A percentile compares a stretch with the other conserved stretches of the same genome.
phyloP scores from a whole-genome alignment of 768 basidiomycete genomes.

The Mycena leptocephala region DNA sequence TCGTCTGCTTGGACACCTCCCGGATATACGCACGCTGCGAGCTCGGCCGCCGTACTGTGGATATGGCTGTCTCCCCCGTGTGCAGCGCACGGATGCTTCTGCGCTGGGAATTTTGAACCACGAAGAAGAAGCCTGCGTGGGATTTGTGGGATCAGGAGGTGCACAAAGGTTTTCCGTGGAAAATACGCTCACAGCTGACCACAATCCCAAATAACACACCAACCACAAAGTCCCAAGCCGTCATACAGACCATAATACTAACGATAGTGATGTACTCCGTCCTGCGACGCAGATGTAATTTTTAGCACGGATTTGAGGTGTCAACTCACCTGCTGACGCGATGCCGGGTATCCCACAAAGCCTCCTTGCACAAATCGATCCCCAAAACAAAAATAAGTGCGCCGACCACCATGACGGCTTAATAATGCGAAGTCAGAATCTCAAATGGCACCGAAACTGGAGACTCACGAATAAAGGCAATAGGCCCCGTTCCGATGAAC shows the following conservation, averaged over 20 bases:
- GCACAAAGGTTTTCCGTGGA: neutral
- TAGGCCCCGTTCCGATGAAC: conserved; percentile 89
- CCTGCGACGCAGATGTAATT: conserved; percentile 50
- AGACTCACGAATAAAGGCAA: conserved; percentile 90
- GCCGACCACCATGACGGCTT: conserved; percentile 93
- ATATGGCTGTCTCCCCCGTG: conserved; percentile 88
- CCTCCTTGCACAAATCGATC: conserved; percentile 95
- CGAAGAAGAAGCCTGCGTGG: conserved; percentile 90
- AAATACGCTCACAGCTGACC: conserved; percentile 79
- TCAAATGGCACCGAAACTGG: neutral
- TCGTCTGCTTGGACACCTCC: conserved; percentile 94
- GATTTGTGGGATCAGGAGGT: neutral
- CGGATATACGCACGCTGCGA: conserved; percentile 92
- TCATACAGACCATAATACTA: conserved; percentile 94
- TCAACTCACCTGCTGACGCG: conserved; percentile 80
- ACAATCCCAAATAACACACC: conserved; percentile 95
- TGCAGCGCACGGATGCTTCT: conserved; percentile 88
- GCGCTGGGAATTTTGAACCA: conserved; percentile 93
- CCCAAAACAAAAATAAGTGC: conserved; percentile 96
- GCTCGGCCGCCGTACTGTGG: conserved; percentile 92
- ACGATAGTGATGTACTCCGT: conserved; percentile 88
- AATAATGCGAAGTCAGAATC: neutral
- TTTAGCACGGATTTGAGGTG: neutral
- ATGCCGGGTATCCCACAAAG: conserved; percentile 95
- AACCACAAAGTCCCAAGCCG: conserved; percentile 93